phyloP scores from a whole-genome alignment of 805 yeast species.

The Cyberlindnera veronae region DNA sequence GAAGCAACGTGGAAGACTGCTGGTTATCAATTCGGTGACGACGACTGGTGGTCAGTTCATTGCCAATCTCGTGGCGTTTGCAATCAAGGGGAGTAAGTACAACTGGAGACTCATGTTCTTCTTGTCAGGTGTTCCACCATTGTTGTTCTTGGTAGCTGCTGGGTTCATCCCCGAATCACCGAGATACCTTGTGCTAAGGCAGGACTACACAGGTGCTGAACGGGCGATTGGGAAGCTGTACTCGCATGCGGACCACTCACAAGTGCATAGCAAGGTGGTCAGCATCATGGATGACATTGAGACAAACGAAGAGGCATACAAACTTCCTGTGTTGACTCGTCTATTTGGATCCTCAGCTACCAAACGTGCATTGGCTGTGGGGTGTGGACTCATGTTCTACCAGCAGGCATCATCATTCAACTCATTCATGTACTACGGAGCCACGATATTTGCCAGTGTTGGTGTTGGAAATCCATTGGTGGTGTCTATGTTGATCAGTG shows the following conservation, averaged over 20 bases:
- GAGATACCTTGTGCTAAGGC: slow-evolving; percentile 37
- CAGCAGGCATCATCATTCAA: slow-evolving; percentile 63
- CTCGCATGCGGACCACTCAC: slow-evolving; percentile 39
- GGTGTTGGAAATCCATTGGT: slow-evolving; percentile 52
- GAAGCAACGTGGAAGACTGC: slow-evolving; percentile 35
- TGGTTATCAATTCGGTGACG: slow-evolving; percentile 37
- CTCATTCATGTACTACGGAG: slow-evolving; percentile 60
- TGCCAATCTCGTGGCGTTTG: slow-evolving; percentile 39
- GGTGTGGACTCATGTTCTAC: slow-evolving; percentile 49
- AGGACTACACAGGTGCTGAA: slow-evolving; percentile 34
- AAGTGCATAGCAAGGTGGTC: slow-evolving; percentile 43
- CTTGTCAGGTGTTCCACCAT: slow-evolving; percentile 41
- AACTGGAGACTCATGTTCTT: slow-evolving; percentile 40
- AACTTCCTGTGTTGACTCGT: slow-evolving; percentile 3
- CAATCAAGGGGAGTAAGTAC: slow-evolving; percentile 27
- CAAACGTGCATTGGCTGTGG: slow-evolving; percentile 40
- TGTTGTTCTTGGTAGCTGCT: slow-evolving; percentile 33
- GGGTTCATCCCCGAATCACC: slow-evolving; percentile 52
- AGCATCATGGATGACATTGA: slow-evolving; percentile 43
- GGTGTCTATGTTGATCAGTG: slow-evolving; percentile 52
- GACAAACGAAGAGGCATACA: slow-evolving; percentile 7
- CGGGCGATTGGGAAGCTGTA: slow-evolving; percentile 42
- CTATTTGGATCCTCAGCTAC: slow-evolving; percentile 27
- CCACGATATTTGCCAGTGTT: slow-evolving; percentile 50
- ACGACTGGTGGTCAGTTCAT: slow-evolving; percentile 50